Conservation (phyloP, 1,284 basidiomycete species). For the Rhodotorula sp. region DNA sequence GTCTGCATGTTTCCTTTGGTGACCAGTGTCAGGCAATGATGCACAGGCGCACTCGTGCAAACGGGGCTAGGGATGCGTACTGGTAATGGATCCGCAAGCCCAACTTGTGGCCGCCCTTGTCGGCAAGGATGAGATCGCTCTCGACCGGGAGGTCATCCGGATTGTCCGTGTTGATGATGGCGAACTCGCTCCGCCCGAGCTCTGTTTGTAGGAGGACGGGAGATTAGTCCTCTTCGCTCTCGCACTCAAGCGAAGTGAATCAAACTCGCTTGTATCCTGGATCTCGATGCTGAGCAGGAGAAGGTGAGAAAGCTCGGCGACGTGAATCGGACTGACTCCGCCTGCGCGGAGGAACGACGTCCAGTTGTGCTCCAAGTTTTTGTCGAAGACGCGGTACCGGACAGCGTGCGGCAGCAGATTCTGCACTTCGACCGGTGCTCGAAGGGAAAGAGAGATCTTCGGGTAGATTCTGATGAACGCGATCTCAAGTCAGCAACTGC, state of each 20-base stretch:
- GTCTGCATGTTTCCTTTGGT: constrained; percentile 63
- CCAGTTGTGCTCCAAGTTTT: constrained; percentile 77
- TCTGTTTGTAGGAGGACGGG: constrained; percentile 48
- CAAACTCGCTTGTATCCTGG: constrained; percentile 73
- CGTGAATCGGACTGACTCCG: constrained; percentile 94
- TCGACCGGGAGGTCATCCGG: constrained; percentile 87
- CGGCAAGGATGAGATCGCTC: constrained; percentile 67
- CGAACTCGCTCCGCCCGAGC: constrained; percentile 96
- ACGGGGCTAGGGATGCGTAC: constrained; percentile 59
- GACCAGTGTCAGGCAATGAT: constrained; percentile 49
- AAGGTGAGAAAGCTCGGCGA: constrained; percentile 89
- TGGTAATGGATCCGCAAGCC: constrained; percentile 83
- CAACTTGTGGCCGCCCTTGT: constrained; percentile 73
- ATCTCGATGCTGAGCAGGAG: constrained; percentile 87
- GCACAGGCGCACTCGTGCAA: not conserved
- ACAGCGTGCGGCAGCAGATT: constrained; percentile 94
- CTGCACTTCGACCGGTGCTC: constrained; percentile 95
- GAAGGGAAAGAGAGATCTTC: constrained; percentile 76
- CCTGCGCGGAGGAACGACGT: constrained; percentile 89
- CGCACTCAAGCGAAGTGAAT: no score
- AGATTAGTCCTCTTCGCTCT: no score
- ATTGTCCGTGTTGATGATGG: constrained; percentile 93
- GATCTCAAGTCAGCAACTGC: not conserved
- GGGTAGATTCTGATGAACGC: constrained; percentile 66
- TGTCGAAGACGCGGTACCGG: constrained; percentile 92